phyloP scores from a whole-genome alignment of 2,329 filamentous ascomycete genomes.

The Botrytis paeoniae region DNA sequence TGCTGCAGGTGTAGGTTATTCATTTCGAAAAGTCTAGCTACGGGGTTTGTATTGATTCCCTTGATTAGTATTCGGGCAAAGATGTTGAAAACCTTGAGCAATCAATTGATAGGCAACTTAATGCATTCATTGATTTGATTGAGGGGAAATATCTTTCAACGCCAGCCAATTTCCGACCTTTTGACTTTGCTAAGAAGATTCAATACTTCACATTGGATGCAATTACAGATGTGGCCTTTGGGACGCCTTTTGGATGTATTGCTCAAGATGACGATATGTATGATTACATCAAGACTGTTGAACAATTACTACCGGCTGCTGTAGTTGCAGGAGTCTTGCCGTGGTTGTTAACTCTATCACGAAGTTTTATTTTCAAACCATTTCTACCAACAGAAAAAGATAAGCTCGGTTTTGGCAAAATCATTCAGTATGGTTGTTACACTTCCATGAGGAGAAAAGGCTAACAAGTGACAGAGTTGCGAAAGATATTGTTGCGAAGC shows the following conservation, averaged over 20 bases:
- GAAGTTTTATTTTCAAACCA: conserved; percentile 42
- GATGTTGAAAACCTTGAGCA: conserved; percentile 50
- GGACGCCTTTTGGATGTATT: conserved; percentile 49
- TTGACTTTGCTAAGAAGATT: conserved; percentile 52
- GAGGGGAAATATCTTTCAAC: conserved; percentile 40
- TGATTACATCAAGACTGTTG: conserved; percentile 46
- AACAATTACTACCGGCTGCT: conserved; percentile 44
- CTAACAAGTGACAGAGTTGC: conserved; percentile 35
- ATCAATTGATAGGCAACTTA: conserved; percentile 44
- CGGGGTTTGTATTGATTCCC: neutral
- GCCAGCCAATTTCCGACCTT: conserved; percentile 36
- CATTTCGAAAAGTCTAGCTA: neutral
- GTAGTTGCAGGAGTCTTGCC: conserved; percentile 46
- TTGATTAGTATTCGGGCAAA: conserved; percentile 47
- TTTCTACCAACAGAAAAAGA: conserved; percentile 44
- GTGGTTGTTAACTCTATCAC: conserved; percentile 43
- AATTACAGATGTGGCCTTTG: conserved; percentile 53
- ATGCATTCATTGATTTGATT: conserved; percentile 22
- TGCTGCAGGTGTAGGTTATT: conserved; percentile 44
- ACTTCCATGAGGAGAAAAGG: too few species aligned
- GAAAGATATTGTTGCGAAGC: conserved; percentile 45
- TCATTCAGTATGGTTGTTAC: conserved; percentile 43
- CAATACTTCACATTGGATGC: conserved; percentile 55
- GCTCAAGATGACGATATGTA: conserved; percentile 48
- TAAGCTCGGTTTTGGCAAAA: conserved; percentile 41